Conservation (phyloP, 768 basidiomycete species). For the Hebeloma cylindrosporum region DNA sequence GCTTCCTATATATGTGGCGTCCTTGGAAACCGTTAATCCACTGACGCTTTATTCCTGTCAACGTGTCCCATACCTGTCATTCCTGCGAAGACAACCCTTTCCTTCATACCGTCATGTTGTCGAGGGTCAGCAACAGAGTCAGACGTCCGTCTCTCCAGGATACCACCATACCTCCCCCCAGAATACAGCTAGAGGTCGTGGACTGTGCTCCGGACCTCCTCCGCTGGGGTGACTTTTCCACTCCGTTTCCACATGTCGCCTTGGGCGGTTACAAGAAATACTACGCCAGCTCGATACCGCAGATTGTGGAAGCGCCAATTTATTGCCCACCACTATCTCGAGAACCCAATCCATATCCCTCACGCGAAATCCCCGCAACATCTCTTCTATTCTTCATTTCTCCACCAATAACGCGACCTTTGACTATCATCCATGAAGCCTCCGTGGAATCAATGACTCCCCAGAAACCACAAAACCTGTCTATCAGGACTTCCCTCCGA, state of each 20-base stretch:
- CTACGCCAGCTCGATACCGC: conserved; percentile 25
- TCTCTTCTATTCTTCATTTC: conserved; percentile 19
- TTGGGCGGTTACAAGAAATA: conserved; percentile 43
- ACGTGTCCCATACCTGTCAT: conserved; percentile 23
- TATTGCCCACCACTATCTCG: conserved; percentile 22
- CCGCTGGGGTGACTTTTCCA: conserved; percentile 36
- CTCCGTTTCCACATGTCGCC: conserved; percentile 40
- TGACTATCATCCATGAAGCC: conserved; percentile 27
- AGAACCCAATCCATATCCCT: conserved; percentile 19
- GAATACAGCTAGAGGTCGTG: conserved; percentile 13
- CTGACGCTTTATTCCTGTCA: conserved; percentile 7
- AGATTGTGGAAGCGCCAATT: conserved; percentile 16
- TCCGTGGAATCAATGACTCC: conserved; percentile 23
- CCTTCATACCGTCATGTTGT: conserved; percentile 29
- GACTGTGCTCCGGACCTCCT: conserved; percentile 35
- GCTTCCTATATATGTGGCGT: conserved; percentile 9
- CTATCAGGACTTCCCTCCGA: conserved; percentile 23
- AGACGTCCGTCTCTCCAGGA: conserved; percentile 16
- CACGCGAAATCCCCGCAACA: conserved; percentile 16
- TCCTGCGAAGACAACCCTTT: conserved; percentile 12
- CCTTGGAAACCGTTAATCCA: conserved; percentile 16
- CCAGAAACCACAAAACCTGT: conserved; percentile 13
- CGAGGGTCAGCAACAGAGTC: conserved; percentile 27
- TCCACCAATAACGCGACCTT: conserved; percentile 11
- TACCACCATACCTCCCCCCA: not conserved